phyloP scores from a whole-genome alignment of 805 yeast genomes.

The Yamadazyma nakazawae region DNA sequence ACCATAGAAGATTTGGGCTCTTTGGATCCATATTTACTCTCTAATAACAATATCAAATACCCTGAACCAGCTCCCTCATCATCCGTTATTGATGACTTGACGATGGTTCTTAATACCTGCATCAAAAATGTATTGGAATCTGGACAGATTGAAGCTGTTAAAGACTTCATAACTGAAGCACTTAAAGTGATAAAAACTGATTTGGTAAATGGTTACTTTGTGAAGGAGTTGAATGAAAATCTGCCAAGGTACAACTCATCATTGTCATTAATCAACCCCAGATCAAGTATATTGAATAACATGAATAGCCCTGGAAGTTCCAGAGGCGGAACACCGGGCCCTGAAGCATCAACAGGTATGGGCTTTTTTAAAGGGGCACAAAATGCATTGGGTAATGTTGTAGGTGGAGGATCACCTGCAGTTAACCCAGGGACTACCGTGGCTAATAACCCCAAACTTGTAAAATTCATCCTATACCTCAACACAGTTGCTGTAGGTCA shows the following conservation, averaged over 20 bases:
- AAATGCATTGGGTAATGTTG: slow-evolving; percentile 43
- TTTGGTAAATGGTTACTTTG: slow-evolving; percentile 50
- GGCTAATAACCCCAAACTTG: slow-evolving; percentile 47
- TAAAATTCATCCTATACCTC: slow-evolving; percentile 61
- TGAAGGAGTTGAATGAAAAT: slow-evolving; percentile 33
- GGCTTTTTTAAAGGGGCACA: slow-evolving; percentile 45
- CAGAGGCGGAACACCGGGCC: slow-evolving; percentile 31
- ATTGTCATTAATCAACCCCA: slow-evolving; percentile 18
- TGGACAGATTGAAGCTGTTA: slow-evolving; percentile 59
- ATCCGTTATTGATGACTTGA: slow-evolving; percentile 82
- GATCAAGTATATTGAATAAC: slow-evolving; percentile 11
- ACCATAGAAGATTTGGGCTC: slow-evolving; percentile 73
- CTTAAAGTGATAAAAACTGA: slow-evolving; percentile 61
- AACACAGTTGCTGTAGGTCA: slow-evolving; percentile 70
- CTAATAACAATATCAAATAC: slow-evolving; percentile 16
- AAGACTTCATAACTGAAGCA: slow-evolving; percentile 52
- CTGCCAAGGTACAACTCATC: slow-evolving; percentile 40
- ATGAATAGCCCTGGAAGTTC: slow-evolving; percentile 12
- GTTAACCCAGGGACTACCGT: slow-evolving; percentile 9
- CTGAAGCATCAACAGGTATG: slow-evolving; percentile 27
- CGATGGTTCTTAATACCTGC: slow-evolving; percentile 67
- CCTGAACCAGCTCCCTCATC: slow-evolving; percentile 68
- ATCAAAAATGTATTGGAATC: slow-evolving; percentile 66
- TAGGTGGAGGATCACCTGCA: slow-evolving; percentile 23
- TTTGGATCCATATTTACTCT: slow-evolving; percentile 33